phyloP scores from a whole-genome alignment of 164 flowering plant species.

The Annona cherimola region DNA sequence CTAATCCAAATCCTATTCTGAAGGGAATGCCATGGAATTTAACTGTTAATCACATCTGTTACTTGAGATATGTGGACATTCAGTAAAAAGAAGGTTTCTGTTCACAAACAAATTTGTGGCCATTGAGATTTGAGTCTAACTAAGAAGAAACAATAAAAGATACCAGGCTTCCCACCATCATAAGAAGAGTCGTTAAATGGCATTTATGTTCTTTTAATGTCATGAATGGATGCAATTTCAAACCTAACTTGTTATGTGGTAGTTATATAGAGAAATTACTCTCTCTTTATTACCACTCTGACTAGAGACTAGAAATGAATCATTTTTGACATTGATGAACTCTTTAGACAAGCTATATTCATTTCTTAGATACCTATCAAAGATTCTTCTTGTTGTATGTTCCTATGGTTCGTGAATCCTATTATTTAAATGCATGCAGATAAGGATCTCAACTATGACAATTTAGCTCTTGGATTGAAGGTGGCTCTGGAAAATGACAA shows the following conservation, averaged over 20 bases:
- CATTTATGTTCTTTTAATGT: too few relatives aligned
- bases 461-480: conserved; percentile 70
- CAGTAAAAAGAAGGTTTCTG: too few relatives aligned
- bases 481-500: conserved; percentile 66
- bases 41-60: too few relatives aligned
- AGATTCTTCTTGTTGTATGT: background rate
- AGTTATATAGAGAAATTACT: background rate
- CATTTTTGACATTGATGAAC: too few relatives aligned
- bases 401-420: background rate
- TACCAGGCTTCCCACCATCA: too few relatives aligned
- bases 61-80: too few relatives aligned
- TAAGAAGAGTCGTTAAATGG: too few relatives aligned
- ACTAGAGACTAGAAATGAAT: background rate
- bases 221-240: too few relatives aligned
- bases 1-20: background rate
- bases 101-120: too few relatives aligned
- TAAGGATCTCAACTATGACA: conserved; percentile 67
- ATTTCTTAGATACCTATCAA: background rate
- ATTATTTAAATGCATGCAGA: conserved; percentile 30
- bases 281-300: background rate
- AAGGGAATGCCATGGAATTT: background rate
- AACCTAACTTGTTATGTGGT: background rate
- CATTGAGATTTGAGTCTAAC: too few relatives aligned
- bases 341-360: too few relatives aligned
- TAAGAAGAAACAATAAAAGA: too few relatives aligned